A percentile compares a stretch with the other conserved stretches of the same genome.
Evolutionary conservation across 108 stramenopile genomes (phyloP).

Genomic region (Cyclotella sp.): DNA sequence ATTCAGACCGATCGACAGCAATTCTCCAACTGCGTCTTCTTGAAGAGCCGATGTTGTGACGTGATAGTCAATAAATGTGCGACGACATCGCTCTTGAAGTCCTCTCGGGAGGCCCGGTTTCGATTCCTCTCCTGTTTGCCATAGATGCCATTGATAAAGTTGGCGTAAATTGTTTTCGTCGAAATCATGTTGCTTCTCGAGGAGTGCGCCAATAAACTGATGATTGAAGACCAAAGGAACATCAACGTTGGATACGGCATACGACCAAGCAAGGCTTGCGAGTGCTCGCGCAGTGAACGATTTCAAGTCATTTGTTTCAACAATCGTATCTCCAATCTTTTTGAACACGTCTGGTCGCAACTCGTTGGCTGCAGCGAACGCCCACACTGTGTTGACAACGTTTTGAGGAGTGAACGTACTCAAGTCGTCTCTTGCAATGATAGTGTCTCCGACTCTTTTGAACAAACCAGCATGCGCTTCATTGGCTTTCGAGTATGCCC

Average conservation of each 20-base stretch:
- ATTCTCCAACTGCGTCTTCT: neutral
- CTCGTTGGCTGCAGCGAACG: conserved; percentile 6
- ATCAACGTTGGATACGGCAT: conserved; percentile 1
- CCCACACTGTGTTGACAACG: conserved; percentile 10
- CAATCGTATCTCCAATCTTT: conserved; percentile 9
- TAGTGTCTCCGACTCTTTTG: conserved; percentile 2
- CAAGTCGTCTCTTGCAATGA: neutral
- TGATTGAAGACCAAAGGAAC: neutral
- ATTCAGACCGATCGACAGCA: conserved; percentile 11
- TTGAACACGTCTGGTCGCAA: neutral
- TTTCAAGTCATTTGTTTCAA: neutral
- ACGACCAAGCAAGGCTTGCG: conserved; percentile 11
- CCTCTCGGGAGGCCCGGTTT: neutral
- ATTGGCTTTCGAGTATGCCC: conserved; percentile 3
- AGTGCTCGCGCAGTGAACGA: neutral
- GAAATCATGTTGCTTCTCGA: neutral
- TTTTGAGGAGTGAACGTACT: neutral
- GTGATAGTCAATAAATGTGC: neutral
- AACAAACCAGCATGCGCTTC: conserved; percentile 6
- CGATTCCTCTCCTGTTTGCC: conserved; percentile 9
- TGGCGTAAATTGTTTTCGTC: neutral
- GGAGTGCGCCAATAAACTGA: neutral
- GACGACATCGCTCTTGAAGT: neutral
- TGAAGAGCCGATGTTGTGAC: conserved; percentile 14
- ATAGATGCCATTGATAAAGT: conserved; percentile 30